These are phyloP conservation scores for Aspergillus nanangensis DNA, from an alignment of 495 filamentous ascomycete species.

Conservation along the genomic window DNA sequence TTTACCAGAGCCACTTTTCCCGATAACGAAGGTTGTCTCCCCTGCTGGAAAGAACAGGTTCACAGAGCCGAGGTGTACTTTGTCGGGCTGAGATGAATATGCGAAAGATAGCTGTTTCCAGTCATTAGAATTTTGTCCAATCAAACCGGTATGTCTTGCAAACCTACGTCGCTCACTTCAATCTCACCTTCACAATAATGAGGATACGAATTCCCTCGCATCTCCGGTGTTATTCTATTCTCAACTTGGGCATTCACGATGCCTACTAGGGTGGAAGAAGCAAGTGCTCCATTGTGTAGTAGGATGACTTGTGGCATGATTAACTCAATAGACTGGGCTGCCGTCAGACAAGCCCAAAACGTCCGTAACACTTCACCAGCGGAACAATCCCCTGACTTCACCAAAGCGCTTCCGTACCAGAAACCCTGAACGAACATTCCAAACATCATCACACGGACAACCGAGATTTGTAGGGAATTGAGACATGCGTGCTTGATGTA, in stretches of 20 bases:
- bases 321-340: slow-evolving; percentile 66
- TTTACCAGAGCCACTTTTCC: slow-evolving; percentile 87
- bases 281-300: slow-evolving; percentile 74
- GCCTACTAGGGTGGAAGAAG: slow-evolving; percentile 54
- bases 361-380: slow-evolving; percentile 75
- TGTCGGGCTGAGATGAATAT: slow-evolving; percentile 71
- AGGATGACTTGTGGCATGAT: slow-evolving; percentile 72
- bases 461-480: slow-evolving; percentile 65
- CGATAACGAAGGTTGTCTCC: slow-evolving; percentile 77
- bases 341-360: slow-evolving; percentile 76
- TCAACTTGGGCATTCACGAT: slow-evolving; percentile 28
- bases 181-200: slow-evolving; percentile 59
- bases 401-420: slow-evolving; percentile 75
- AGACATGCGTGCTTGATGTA: slow-evolving; percentile 65
- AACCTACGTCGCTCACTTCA: slow-evolving; percentile 62
- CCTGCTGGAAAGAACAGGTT: slow-evolving; percentile 68
- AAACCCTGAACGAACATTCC: slow-evolving; percentile 88
- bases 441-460: slow-evolving; percentile 68
- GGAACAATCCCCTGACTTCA: slow-evolving; percentile 47
- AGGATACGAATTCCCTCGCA: slow-evolving; percentile 21
- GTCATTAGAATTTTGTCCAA: not conserved
- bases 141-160: not conserved
- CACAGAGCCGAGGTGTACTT: slow-evolving; percentile 53
- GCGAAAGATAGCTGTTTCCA: slow-evolving; percentile 62
- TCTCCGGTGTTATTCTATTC: slow-evolving; percentile 19